Conservation (phyloP, 768 basidiomycete species). For the Trametes cingulata region DNA sequence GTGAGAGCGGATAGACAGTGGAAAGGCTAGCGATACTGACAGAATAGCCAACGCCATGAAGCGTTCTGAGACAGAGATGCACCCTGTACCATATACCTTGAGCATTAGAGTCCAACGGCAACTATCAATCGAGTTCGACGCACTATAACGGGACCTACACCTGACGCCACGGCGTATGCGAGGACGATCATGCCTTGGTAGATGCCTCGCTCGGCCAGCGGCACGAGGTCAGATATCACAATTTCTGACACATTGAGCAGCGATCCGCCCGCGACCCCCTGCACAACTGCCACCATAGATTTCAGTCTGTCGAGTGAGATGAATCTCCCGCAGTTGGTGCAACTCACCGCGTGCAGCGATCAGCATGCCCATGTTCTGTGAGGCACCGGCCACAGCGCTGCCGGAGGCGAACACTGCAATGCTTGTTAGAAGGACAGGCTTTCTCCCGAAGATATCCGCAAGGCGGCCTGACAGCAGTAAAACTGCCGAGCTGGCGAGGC, state of each 20-base stretch:
- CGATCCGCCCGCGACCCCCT: constrained; percentile 37
- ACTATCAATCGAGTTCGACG: not conserved
- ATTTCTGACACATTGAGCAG: constrained; percentile 33
- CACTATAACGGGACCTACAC: constrained; percentile 32
- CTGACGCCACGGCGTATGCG: constrained; percentile 31
- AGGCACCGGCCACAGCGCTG: constrained; percentile 44
- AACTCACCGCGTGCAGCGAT: constrained; percentile 41
- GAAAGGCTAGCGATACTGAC: constrained; percentile 2
- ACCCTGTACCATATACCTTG: not conserved
- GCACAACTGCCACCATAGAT: constrained; percentile 26
- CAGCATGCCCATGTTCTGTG: constrained; percentile 41
- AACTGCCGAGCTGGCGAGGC: constrained; percentile 42
- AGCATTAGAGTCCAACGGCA: not conserved
- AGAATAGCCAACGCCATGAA: constrained; percentile 24
- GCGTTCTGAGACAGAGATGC: constrained; percentile 28
- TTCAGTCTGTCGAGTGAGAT: not conserved
- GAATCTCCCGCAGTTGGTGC: not conserved
- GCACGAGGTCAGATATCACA: constrained; percentile 40
- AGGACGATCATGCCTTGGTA: constrained; percentile 31
- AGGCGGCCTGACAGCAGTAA: constrained; percentile 43
- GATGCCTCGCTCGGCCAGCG: constrained; percentile 38
- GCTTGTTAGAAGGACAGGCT: constrained; percentile 33
- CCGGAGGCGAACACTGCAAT: constrained; percentile 43
- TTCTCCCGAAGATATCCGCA: constrained; percentile 42
- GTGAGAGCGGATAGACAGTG: not conserved